Percentiles rank a stretch among this genome's conserved stretches.
Evolutionary conservation across 2,329 filamentous ascomycete genomes (phyloP).

Genomic region (Nemania diffusa): DNA sequence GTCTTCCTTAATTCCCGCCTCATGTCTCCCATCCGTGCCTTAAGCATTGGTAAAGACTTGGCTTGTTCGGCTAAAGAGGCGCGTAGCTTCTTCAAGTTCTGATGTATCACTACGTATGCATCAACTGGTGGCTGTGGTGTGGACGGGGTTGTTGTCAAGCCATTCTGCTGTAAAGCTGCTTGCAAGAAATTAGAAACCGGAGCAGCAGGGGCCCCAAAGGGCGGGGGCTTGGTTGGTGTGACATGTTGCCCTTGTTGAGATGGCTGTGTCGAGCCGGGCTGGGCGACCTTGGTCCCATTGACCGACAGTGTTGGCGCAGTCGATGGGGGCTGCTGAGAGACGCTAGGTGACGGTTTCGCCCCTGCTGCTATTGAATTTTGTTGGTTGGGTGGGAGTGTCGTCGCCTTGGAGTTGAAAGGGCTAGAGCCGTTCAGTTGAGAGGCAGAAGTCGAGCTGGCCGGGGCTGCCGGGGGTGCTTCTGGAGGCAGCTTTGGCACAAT

Average conservation of each 20-base stretch:
- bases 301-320: slow-evolving; percentile 30
- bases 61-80: slow-evolving; percentile 61
- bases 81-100: slow-evolving; percentile 70
- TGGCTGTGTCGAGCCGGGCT: slow-evolving; percentile 14
- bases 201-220: slow-evolving; percentile 29
- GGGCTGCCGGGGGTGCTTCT: slow-evolving; percentile 36
- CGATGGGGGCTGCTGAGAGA: not conserved
- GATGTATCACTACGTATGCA: slow-evolving; percentile 69
- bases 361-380: slow-evolving; percentile 35
- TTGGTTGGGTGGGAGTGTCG: not conserved
- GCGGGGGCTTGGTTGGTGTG: slow-evolving; percentile 20
- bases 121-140: slow-evolving; percentile 49
- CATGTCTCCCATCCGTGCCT: slow-evolving; percentile 75
- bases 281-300: slow-evolving; percentile 38
- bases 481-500: slow-evolving; percentile 57
- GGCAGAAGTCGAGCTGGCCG: slow-evolving; percentile 1
- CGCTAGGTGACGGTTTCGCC: slow-evolving; percentile 6
- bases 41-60: slow-evolving; percentile 67
- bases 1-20: slow-evolving; percentile 75
- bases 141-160: slow-evolving; percentile 27
- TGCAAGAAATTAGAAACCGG: slow-evolving; percentile 21
- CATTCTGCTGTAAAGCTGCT: slow-evolving; percentile 35
- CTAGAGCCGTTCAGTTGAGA: slow-evolving; percentile 15
- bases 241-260: slow-evolving; percentile 3
- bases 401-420: not conserved